Evolutionary conservation across 2,329 filamentous ascomycete genomes (phyloP).

Genomic region (Trichophyton simii): DNA sequence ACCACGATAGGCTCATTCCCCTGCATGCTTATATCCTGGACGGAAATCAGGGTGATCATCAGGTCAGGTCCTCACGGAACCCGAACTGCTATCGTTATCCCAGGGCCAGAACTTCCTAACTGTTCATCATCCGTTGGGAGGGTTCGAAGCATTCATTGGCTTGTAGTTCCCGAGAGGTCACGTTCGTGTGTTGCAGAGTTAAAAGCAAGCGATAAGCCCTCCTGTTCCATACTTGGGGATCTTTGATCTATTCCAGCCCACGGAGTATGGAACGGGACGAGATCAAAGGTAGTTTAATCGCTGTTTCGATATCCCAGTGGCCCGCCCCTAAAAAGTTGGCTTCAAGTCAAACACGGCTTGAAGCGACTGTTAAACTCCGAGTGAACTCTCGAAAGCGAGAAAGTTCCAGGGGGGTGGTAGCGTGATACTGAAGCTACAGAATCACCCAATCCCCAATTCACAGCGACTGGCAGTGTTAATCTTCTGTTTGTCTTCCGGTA

Average conservation of each 20-base stretch:
- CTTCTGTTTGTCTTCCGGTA: too few relatives aligned
- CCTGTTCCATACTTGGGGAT: not conserved
- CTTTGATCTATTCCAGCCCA: not conserved
- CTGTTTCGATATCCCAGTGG: not conserved
- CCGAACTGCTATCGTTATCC: too few relatives aligned
- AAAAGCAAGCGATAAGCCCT: not conserved
- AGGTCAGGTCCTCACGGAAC: too few relatives aligned
- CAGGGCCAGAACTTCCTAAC: not conserved
- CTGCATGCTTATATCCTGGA: too few relatives aligned
- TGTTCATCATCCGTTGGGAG: not conserved
- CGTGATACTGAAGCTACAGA: not conserved
- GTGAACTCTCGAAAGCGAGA: not conserved
- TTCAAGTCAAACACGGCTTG: not conserved
- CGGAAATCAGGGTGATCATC: too few relatives aligned
- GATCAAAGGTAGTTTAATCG: not conserved
- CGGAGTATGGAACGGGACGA: not conserved
- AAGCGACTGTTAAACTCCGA: not conserved
- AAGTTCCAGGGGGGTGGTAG: not conserved
- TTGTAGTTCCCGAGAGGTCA: not conserved
- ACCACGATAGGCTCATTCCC: too few relatives aligned
- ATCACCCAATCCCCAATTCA: too few relatives aligned
- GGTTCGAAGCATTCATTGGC: not conserved
- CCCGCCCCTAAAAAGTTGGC: not conserved
- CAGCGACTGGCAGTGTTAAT: too few relatives aligned
- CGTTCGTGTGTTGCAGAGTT: not conserved